Conservation (phyloP, 139 green algal species). For the Chlamydomonas sphaeroides region DNA sequence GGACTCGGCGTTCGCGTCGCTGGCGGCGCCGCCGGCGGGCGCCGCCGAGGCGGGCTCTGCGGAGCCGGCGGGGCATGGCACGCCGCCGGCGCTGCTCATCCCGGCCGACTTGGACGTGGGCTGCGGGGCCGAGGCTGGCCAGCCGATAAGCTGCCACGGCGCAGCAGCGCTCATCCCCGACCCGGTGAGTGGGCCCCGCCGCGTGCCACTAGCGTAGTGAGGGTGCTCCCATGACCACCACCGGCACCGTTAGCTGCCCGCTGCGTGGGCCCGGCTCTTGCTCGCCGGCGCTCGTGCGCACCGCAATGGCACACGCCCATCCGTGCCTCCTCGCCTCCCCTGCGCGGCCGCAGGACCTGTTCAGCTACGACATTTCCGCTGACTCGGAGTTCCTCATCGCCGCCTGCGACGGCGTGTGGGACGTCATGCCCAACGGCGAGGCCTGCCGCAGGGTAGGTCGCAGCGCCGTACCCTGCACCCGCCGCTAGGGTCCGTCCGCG, state of each 20-base stretch:
- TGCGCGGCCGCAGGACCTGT: constrained; percentile 9
- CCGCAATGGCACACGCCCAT: too few species aligned
- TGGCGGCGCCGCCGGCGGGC: neutral
- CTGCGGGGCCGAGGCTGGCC: neutral
- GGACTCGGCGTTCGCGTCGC: neutral
- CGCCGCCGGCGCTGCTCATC: too few species aligned
- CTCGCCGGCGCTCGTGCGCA: too few species aligned
- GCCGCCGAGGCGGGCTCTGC: neutral
- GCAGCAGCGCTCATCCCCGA: constrained; percentile 13
- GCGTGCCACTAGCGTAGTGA: too few species aligned
- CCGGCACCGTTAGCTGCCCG: too few species aligned
- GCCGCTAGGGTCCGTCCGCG: too few species aligned
- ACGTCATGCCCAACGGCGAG: constrained; percentile 67
- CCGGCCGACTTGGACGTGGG: too few species aligned
- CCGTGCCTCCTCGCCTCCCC: too few species aligned
- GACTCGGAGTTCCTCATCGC: constrained; percentile 67
- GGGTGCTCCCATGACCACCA: too few species aligned
- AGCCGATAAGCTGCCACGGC: neutral
- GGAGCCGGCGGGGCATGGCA: neutral
- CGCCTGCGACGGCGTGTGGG: constrained; percentile 64
- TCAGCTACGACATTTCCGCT: constrained; percentile 22
- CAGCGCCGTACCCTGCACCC: too few species aligned
- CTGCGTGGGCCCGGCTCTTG: too few species aligned
- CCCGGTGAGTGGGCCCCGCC: constrained; percentile 6
- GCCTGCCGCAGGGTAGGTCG: constrained; percentile 60